Base-by-base conservation (phyloP, 2,329 filamentous ascomycete genomes). In the Pestalotiopsis sp. region DNA sequence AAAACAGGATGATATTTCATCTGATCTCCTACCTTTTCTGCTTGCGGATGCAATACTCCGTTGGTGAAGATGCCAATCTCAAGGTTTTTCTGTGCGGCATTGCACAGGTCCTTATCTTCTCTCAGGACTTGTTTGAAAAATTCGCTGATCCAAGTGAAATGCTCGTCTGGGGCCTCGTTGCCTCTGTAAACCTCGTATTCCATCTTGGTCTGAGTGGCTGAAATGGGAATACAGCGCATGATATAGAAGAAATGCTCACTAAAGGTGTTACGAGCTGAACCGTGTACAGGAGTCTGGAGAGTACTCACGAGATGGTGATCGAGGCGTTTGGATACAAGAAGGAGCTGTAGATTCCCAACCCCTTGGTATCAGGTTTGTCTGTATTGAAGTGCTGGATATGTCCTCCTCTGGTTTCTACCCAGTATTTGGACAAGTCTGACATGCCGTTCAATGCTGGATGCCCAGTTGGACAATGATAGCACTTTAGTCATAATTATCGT, bases 101-200 rank as follows among this genome's bases (percentile, higher is more conserved):
- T 81, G 79, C 89, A 91, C 31, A 91, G 85, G 7, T 85, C 81
- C 74, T 91, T 91, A 80, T 91, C 89, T 77, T 91, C 89, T 1
- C 83, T 82, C 86, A 91, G 87, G 77, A 91, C 85, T 52, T 86
- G 85, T 77, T 88, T 88, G 81, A 90, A 91, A 73, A 90, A 86
- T 59, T 85, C 78, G 76, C 83, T 85, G 77, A 91, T 87, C 66
- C 81, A 77, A 14, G 82, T 78, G 75, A 91, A 91, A 69, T 89
- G 85, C 31, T 85, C 84, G 12, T 90, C 85, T 14, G 82, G 82
- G 3, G 88, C 85, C 74, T 86, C 79, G 75, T 87, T 88, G 82
- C 90, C 87, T 69, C 87, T 83, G 82, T 85, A 91, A 64, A 91
- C 85, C 75, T 91, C 87, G 77, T 91, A 91, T 68, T 83, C 82